Evolutionary conservation across 1,284 basidiomycete genomes (phyloP).

Genomic region (Cerrena zonata): DNA sequence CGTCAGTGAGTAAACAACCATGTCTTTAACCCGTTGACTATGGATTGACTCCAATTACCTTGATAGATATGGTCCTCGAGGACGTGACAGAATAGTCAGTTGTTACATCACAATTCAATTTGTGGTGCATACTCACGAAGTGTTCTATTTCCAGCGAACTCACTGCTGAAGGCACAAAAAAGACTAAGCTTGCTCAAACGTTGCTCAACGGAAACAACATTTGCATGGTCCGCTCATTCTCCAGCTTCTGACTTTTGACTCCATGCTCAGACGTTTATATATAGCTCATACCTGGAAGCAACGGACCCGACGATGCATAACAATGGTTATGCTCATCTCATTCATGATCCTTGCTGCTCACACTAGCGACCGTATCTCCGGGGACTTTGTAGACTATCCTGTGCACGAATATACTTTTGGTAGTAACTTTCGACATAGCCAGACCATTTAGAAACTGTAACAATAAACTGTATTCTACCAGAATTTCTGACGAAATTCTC

Average conservation of each 20-base stretch:
- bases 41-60: not conserved
- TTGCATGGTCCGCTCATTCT: conserved; percentile 70
- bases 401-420: too few relatives aligned
- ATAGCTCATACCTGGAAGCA: conserved; percentile 74
- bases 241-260: not conserved
- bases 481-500: too few relatives aligned
- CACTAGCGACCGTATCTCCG: too few relatives aligned
- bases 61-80: conserved; percentile 91
- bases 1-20: conserved; percentile 76
- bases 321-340: too few relatives aligned
- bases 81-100: conserved; percentile 92
- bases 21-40: not conserved
- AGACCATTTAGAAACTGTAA: too few relatives aligned
- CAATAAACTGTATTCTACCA: too few relatives aligned
- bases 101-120: conserved; percentile 9
- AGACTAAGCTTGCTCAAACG: conserved; percentile 83
- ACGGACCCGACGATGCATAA: conserved; percentile 48
- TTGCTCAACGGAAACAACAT: conserved; percentile 97
- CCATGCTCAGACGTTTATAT: too few relatives aligned
- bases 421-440: too few relatives aligned
- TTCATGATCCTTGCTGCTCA: too few relatives aligned
- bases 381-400: too few relatives aligned
- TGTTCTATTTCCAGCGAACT: conserved; percentile 56
- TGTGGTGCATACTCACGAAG: not conserved
- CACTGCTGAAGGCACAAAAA: conserved; percentile 77